phyloP scores from a whole-genome alignment of 2,329 filamentous ascomycete species.

The Aspergillus sclerotialis region DNA sequence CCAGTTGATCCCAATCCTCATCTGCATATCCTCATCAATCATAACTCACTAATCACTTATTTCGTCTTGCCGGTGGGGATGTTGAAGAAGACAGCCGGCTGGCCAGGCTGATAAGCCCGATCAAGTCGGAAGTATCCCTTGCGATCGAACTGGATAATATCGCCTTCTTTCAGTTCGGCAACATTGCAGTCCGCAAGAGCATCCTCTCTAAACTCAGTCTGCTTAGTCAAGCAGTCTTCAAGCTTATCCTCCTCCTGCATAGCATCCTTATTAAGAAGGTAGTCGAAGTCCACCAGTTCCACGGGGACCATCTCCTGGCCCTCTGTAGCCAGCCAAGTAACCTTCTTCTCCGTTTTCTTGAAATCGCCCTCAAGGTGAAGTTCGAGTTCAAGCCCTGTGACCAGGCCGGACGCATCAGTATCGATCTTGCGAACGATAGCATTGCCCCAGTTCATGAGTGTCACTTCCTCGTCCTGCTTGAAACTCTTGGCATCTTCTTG shows the following conservation, averaged over 20 bases:
- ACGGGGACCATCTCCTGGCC: conserved; percentile 71
- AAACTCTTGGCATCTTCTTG: conserved; percentile 80
- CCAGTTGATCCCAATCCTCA: too few relatives aligned
- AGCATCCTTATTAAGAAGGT: conserved; percentile 91
- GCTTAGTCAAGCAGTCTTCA: conserved; percentile 72
- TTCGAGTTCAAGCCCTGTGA: conserved; percentile 69
- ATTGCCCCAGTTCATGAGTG: conserved; percentile 90
- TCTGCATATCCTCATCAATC: conserved; percentile 3
- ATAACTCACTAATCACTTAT: conserved; percentile 2
- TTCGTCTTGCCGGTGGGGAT: conserved; percentile 59
- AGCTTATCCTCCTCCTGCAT: conserved; percentile 80
- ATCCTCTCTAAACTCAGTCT: conserved; percentile 67
- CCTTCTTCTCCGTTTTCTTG: conserved; percentile 92
- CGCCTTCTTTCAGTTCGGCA: conserved; percentile 68
- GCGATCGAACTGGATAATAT: conserved; percentile 92
- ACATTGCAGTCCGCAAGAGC: conserved; percentile 78
- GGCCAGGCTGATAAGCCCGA: conserved; percentile 50
- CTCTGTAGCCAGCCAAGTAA: conserved; percentile 80
- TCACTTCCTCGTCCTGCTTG: conserved; percentile 81
- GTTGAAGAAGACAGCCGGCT: conserved; percentile 59
- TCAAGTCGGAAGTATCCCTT: conserved; percentile 90
- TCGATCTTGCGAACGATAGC: conserved; percentile 45
- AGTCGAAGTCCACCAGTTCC: conserved; percentile 90
- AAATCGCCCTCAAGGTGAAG: conserved; percentile 90
- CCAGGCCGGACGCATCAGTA: conserved; percentile 45